phyloP scores from a whole-genome alignment of 768 basidiomycete genomes.

The Hypholoma fasciculare region DNA sequence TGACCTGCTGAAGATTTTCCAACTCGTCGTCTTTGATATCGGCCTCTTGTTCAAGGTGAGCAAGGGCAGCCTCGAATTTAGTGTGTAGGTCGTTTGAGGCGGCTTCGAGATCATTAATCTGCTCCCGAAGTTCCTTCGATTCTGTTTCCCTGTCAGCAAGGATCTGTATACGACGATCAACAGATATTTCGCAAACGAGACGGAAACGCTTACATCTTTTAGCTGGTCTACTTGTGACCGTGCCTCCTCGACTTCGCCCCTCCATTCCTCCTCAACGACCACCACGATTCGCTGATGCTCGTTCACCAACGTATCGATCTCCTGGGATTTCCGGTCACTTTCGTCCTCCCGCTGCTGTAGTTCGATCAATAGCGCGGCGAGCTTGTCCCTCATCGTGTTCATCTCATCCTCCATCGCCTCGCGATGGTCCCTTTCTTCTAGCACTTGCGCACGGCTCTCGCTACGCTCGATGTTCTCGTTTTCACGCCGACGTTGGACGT shows the following conservation, averaged over 20 bases:
- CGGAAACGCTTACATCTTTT: conserved; percentile 52
- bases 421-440: conserved; percentile 72
- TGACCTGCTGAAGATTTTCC: conserved; percentile 68
- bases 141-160: conserved; percentile 81
- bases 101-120: conserved; percentile 74
- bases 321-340: conserved; percentile 71
- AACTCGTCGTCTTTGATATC: conserved; percentile 82
- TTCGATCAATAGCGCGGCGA: conserved; percentile 81
- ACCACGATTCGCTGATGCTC: conserved; percentile 75
- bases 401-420: conserved; percentile 81
- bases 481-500: conserved; percentile 59
- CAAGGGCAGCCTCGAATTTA: conserved; percentile 75
- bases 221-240: conserved; percentile 79
- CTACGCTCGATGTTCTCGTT: conserved; percentile 69
- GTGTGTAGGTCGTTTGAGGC: conserved; percentile 67
- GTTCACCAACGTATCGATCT: conserved; percentile 75
- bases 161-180: conserved; percentile 41
- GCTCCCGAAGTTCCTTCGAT: conserved; percentile 70
- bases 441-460: conserved; percentile 66
- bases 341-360: conserved; percentile 88
- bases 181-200: not conserved
- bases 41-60: conserved; percentile 75
- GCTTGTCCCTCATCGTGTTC: conserved; percentile 70
- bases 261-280: conserved; percentile 82
- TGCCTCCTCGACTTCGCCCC: conserved; percentile 83